Evolutionary conservation across 1,284 basidiomycete genomes (phyloP), one percentile per base, ranked within the genome.

Genomic region (Albatrellus sp.): DNA sequence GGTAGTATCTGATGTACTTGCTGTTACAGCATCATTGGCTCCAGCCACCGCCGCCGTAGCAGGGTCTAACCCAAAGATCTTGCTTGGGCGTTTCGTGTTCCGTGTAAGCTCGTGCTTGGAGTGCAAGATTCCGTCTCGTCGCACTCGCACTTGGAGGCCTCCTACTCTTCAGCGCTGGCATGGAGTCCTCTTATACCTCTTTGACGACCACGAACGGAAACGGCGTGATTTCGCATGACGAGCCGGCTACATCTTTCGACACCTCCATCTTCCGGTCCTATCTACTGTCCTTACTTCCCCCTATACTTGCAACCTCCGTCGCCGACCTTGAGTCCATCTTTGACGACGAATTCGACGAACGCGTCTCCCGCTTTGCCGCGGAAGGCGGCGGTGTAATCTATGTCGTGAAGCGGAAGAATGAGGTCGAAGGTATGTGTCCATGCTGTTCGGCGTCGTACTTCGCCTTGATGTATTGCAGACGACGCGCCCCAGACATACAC

Each of bases 371-470:
- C 45, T 91, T 90, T 62, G 80, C 82, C 16, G 66, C 68, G 7
- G 88, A 90, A 52, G 76, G 74, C 30, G 79, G 76, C 4, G 77
- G 70, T 13, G 80, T 79, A 38, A 65, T 90, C 43, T 90, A 90
- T 61, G 75, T 90, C 37, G 78, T 85, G 31, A 89, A 90, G 64
- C 66, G 70, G 52, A 80, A 69, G 59, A 77, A 82, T 41, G 83
- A 85, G 44, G 64, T 64, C 13, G 82, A 85, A 61, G 79, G 81
- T 82, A 54, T 54, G 71, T 54, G n/a, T 24, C 14, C 43, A 24
- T 34, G 29, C 13, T 42, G 30, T 17, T 3, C 28, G 19, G 16
- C 8, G 20, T 17, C 24, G 29, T 3, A 35, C 34, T 19, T 46
- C 16, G 24, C 28, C 45, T 44, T 35, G 41, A 45, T 50, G 48